Evolutionary conservation across 768 basidiomycete species (phyloP), one percentile per base, ranked within the genome.

Genomic region (Xerocomus potaroensis): DNA sequence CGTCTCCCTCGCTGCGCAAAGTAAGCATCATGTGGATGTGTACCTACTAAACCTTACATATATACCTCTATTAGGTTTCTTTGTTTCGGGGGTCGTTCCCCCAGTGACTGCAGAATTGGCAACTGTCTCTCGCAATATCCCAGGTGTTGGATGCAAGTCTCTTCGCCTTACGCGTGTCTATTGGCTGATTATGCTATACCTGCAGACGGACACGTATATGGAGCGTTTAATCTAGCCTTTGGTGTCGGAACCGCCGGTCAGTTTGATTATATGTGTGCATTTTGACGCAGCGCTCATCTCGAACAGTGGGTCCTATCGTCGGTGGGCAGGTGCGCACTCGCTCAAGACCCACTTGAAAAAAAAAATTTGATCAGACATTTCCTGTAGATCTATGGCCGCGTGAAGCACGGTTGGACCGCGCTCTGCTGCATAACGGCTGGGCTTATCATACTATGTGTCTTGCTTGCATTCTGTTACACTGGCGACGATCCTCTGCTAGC

Each of bases 161-260:
- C 31, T n/a, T 29, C 19, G 14, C 23, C 31, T 26, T 45, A 10
- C 18, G 16, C 38, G 18, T 8, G 23, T 50, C 24, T 32, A 16
- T 37, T 34, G 37, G 37, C 32, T 49, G 34, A 52, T 18, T 33
- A 12, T 23, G 9, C 22, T 15, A 41, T 37, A 16, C 21, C 18
- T 23, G 15, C 54, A 88, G 87, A 83, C 63, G 86, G 77, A 1
- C 85, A 88, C 56, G 73, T 84, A 3, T 89, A 86, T 55, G 86
- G 80, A 4, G 81, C 79, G 1, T 87, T 86, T 59, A 90, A 87
- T 65, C 58, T 88, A 10, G 79, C 78, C 3, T 87, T 80, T 50
- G 85, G 82, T 2, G 59, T 84, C 47, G 86, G 84, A 24, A 75
- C 80, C 27, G 66, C 78, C 37, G 58, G 85, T 85, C 53, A 61